These are phyloP conservation scores for Eustoma russellianum DNA, from an alignment of 257 asterid genomes.

Conservation along the genomic window DNA sequence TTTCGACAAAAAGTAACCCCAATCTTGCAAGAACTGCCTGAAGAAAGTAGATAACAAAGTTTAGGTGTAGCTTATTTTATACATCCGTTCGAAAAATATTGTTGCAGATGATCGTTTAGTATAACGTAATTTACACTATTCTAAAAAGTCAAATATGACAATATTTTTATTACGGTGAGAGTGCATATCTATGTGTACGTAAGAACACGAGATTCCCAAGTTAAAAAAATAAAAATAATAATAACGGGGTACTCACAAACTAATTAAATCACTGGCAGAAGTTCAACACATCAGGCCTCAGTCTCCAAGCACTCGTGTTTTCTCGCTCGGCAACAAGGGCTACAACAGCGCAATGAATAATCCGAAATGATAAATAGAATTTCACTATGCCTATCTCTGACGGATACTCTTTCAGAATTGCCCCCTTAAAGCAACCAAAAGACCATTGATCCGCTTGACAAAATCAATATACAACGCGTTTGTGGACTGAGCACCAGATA, in stretches of 20 bases:
- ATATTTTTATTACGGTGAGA: no score
- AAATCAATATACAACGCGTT: no score
- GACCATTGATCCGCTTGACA: no score
- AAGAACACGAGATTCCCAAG: background rate
- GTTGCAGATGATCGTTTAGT: no score
- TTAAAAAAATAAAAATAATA: no score
- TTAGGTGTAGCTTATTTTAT: no score
- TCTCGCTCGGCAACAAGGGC: background rate
- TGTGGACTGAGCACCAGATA: no score
- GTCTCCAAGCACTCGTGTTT: constrained; percentile 15
- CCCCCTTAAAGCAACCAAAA: constrained; percentile 7
- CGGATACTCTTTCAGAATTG: constrained; percentile 14
- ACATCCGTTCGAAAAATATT: no score
- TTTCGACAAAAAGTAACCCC: background rate
- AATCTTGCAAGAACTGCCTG: constrained; percentile 7
- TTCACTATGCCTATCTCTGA: constrained; percentile 13
- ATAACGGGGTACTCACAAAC: no score
- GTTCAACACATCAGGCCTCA: constrained; percentile 13
- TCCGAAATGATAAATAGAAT: constrained; percentile 10
- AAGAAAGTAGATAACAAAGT: background rate
- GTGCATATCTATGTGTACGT: no score
- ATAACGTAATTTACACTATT: no score
- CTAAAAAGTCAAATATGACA: no score
- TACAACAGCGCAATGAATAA: constrained; percentile 1
- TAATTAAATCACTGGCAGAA: constrained; percentile 9